These are phyloP conservation scores for Ceratocystis smalleyi DNA, from an alignment of 2,329 filamentous ascomycete species.

Conservation along the genomic window DNA sequence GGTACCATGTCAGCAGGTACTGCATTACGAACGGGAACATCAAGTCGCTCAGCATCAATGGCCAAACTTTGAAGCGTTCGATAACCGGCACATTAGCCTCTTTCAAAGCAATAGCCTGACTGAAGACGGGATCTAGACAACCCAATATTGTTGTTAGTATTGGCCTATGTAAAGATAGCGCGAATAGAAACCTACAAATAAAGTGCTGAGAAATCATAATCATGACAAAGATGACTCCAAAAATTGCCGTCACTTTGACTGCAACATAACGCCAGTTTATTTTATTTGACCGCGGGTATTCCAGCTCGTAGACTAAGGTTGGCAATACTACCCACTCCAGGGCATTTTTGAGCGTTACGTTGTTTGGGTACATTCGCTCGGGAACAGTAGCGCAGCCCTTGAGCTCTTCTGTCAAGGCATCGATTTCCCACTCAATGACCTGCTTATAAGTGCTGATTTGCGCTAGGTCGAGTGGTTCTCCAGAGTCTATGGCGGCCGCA, in stretches of 20 bases:
- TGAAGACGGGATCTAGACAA: conserved; percentile 47
- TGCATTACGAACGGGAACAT: conserved; percentile 68
- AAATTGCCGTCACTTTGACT: conserved; percentile 54
- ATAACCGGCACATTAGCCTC: conserved; percentile 45
- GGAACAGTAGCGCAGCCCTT: conserved; percentile 41
- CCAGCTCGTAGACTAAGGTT: conserved; percentile 63
- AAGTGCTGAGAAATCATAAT: conserved; percentile 61
- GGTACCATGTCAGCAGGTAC: conserved; percentile 62
- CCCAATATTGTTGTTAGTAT: conserved; percentile 9
- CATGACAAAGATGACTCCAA: conserved; percentile 64
- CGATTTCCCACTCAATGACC: conserved; percentile 53
- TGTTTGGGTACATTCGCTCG: conserved; percentile 47
- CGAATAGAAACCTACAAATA: conserved; percentile 35
- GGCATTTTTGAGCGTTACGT: conserved; percentile 49
- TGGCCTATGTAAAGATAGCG: background rate
- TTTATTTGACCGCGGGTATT: conserved; percentile 52
- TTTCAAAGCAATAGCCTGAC: conserved; percentile 51
- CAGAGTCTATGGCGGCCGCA: conserved; percentile 24
- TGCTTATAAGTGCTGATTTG: conserved; percentile 48
- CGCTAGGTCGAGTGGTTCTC: conserved; percentile 41
- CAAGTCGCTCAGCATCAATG: conserved; percentile 59
- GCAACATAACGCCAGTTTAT: conserved; percentile 62
- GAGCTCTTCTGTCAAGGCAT: conserved; percentile 47
- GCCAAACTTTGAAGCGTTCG: conserved; percentile 50
- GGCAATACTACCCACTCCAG: conserved; percentile 61